Evolutionary conservation across 805 yeast genomes (phyloP).

Genomic region (Dipodascus albidus): DNA sequence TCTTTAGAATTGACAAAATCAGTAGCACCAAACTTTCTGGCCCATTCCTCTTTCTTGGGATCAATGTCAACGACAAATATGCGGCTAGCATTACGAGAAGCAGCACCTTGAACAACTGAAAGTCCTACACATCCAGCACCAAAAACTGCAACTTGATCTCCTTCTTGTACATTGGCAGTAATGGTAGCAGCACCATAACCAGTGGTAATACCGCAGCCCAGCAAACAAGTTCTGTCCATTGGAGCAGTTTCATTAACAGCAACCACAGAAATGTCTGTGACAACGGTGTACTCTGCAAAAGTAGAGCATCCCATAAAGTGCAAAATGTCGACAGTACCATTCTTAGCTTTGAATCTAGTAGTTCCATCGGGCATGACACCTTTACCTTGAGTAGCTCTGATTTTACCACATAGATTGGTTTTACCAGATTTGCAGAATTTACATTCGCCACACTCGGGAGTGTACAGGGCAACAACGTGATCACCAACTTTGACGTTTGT

Average conservation of each 20-base stretch:
- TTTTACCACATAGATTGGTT: constrained; percentile 92
- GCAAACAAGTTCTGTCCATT: constrained; percentile 75
- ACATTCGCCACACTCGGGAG: constrained; percentile 94
- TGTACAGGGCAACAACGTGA: constrained; percentile 85
- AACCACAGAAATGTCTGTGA: constrained; percentile 93
- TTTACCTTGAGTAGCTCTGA: constrained; percentile 95
- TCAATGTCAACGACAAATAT: constrained; percentile 78
- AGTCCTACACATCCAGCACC: constrained; percentile 98
- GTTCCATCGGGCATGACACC: constrained; percentile 99
- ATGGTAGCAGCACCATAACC: constrained; percentile 97
- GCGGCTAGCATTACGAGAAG: constrained; percentile 66
- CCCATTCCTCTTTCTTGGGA: constrained; percentile 76
- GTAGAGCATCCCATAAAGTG: constrained; percentile 99
- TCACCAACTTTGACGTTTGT: constrained; percentile 86
- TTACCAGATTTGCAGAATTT: constrained; percentile 87
- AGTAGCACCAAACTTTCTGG: constrained; percentile 84
- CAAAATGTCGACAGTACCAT: constrained; percentile 68
- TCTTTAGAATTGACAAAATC: constrained; percentile 82
- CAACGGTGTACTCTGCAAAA: constrained; percentile 94
- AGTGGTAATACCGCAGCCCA: constrained; percentile 99
- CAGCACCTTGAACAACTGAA: constrained; percentile 93
- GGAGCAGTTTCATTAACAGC: constrained; percentile 80
- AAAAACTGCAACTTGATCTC: constrained; percentile 90
- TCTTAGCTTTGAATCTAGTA: constrained; percentile 61
- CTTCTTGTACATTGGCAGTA: constrained; percentile 82